Conservation (phyloP, 2,329 filamentous ascomycete genomes). For the Polytolypa hystricis region DNA sequence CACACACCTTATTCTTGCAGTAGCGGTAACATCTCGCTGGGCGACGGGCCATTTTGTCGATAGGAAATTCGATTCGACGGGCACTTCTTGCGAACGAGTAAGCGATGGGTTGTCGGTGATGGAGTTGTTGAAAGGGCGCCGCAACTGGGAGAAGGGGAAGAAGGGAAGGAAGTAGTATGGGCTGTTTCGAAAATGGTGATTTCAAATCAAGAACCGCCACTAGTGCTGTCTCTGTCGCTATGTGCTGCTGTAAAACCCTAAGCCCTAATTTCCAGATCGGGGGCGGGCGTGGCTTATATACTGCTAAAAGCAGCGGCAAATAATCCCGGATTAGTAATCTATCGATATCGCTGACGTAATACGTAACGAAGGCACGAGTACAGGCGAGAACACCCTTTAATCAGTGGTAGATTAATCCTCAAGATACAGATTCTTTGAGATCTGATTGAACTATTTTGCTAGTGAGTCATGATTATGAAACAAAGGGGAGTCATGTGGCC, state of each 20-base stretch:
- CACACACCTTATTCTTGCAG: conserved; percentile 99
- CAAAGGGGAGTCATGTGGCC: too few relatives aligned
- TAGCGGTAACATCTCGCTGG: conserved; percentile 99
- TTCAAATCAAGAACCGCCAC: conserved; percentile 29
- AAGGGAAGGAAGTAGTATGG: too few relatives aligned
- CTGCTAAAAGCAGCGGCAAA: too few relatives aligned
- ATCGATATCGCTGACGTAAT: too few relatives aligned
- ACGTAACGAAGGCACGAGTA: too few relatives aligned
- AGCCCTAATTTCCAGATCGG: conserved; percentile 22
- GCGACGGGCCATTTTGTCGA: conserved; percentile 95
- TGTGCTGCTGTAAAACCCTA: conserved; percentile 30
- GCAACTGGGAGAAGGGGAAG: too few relatives aligned
- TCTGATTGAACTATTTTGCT: too few relatives aligned
- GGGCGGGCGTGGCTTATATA: too few relatives aligned
- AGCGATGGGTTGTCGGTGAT: conserved; percentile 23
- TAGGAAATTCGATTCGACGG: conserved; percentile 32
- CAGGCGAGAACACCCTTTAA: too few relatives aligned
- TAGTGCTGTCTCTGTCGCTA: conserved; percentile 22
- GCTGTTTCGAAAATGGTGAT: conserved; percentile 11
- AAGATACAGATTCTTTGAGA: too few relatives aligned
- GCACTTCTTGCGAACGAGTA: conserved; percentile 38
- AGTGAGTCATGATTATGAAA: too few relatives aligned
- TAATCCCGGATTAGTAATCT: conserved; percentile 4
- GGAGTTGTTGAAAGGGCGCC: conserved; percentile 23
- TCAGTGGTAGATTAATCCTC: too few relatives aligned